phyloP scores from a whole-genome alignment of 768 basidiomycete genomes.

The Serendipita sp. region DNA sequence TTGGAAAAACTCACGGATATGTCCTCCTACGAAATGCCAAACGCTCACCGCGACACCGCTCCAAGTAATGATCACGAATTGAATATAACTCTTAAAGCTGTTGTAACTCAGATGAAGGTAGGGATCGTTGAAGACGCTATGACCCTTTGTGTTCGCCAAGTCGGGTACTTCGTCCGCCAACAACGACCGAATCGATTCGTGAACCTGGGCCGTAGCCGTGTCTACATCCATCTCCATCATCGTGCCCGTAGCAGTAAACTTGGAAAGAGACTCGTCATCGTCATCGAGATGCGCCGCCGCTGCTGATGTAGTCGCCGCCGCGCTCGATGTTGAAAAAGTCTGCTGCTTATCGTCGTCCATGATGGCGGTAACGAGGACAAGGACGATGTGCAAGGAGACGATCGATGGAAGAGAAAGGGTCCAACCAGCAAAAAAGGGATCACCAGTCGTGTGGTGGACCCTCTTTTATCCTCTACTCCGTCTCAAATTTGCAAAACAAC shows the following conservation, averaged over 20 bases:
- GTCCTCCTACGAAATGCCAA: neutral
- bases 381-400: too few species aligned
- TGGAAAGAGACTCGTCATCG: too few species aligned
- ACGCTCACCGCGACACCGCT: neutral
- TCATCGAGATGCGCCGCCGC: too few species aligned
- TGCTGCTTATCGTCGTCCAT: too few species aligned
- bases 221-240: neutral
- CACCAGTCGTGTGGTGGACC: too few species aligned
- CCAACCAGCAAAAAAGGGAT: too few species aligned
- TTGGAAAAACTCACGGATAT: neutral
- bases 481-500: too few species aligned
- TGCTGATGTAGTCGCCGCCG: too few species aligned
- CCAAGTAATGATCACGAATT: neutral
- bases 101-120: neutral
- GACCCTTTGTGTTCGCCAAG: neutral
- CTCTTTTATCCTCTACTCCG: too few species aligned
- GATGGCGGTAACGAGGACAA: too few species aligned
- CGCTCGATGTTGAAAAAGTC: too few species aligned
- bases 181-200: neutral
- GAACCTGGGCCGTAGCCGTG: neutral
- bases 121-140: neutral
- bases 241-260: neutral
- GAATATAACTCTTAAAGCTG: neutral
- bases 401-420: too few species aligned
- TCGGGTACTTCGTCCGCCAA: slow-evolving; percentile 2